Conservation (phyloP, 768 basidiomycete species). For the Gyrodon lividus region DNA sequence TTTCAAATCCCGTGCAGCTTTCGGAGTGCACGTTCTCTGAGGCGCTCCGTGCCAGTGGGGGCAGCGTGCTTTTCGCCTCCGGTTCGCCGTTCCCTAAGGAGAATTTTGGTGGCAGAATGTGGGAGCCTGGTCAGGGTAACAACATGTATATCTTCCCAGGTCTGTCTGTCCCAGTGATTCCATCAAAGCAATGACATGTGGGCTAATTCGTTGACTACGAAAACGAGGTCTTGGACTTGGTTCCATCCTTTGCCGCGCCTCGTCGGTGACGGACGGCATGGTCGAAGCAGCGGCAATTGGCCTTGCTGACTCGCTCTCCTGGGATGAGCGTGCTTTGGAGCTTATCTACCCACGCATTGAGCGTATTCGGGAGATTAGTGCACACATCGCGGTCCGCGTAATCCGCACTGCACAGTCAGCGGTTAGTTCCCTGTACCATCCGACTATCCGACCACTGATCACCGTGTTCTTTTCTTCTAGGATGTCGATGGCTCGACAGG, state of each 20-base stretch:
- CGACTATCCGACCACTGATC: slow-evolving; percentile 13
- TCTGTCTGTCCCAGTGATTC: slow-evolving; percentile 41
- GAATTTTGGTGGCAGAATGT: slow-evolving; percentile 48
- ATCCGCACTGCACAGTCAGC: slow-evolving; percentile 80
- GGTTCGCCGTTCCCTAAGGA: slow-evolving; percentile 82
- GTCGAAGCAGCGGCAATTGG: slow-evolving; percentile 86
- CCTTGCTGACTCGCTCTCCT: slow-evolving; percentile 69
- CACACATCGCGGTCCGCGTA: slow-evolving; percentile 68
- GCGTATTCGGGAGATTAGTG: slow-evolving; percentile 84
- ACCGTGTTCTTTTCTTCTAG: slow-evolving; percentile 27
- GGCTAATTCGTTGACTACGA: not conserved
- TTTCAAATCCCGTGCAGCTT: slow-evolving; percentile 84
- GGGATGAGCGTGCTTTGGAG: slow-evolving; percentile 61
- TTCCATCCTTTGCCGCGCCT: slow-evolving; percentile 67
- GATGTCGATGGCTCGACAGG: slow-evolving; percentile 52
- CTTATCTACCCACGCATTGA: slow-evolving; percentile 84
- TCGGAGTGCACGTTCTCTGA: slow-evolving; percentile 81
- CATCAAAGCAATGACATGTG: no score
- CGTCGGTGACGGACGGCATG: slow-evolving; percentile 79
- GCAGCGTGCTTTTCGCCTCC: slow-evolving; percentile 80
- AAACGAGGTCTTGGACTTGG: slow-evolving; percentile 56
- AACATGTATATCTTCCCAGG: slow-evolving; percentile 90
- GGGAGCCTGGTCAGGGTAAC: slow-evolving; percentile 88
- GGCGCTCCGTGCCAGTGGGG: slow-evolving; percentile 68
- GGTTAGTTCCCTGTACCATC: slow-evolving; percentile 39